Conservation (phyloP, 371 early-diverging fungal genomes). For the Lichtheimia ornata region DNA sequence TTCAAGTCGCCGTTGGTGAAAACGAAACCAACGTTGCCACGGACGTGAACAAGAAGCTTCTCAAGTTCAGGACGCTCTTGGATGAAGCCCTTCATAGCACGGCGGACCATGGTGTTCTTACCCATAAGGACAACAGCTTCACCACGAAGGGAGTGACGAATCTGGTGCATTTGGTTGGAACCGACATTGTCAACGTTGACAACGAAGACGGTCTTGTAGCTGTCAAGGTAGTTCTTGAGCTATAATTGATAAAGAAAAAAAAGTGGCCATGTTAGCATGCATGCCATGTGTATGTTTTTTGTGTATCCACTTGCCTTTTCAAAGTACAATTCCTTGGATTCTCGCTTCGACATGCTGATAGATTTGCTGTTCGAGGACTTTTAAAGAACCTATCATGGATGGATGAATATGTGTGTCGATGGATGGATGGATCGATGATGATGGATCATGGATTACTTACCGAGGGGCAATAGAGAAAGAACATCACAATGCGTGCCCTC, state of each 20-base stretch:
- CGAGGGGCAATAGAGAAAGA: background rate
- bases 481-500: too few species aligned
- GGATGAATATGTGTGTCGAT: background rate
- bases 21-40: slow-evolving; percentile 99
- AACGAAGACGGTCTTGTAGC: slow-evolving; percentile 92
- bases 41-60: slow-evolving; percentile 82
- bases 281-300: background rate
- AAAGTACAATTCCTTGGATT: slow-evolving; percentile 55
- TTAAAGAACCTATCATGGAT: slow-evolving; percentile 35
- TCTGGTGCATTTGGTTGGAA: slow-evolving; percentile 99
- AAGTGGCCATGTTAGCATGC: background rate
- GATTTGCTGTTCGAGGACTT: slow-evolving; percentile 55
- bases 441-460: background rate
- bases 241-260: slow-evolving; percentile 8
- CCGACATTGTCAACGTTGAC: slow-evolving; percentile 99
- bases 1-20: slow-evolving; percentile 99
- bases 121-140: slow-evolving; percentile 97
- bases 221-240: slow-evolving; percentile 75
- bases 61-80: slow-evolving; percentile 87
- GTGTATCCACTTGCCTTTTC: slow-evolving; percentile 28
- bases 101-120: slow-evolving; percentile 99
- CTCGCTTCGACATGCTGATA: slow-evolving; percentile 57
- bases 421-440: slow-evolving; percentile 9
- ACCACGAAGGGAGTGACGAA: slow-evolving; percentile 93
- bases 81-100: slow-evolving; percentile 86